Conservation (phyloP, 192 early-diverging fungal species). For the Glomus cerebriforme region DNA sequence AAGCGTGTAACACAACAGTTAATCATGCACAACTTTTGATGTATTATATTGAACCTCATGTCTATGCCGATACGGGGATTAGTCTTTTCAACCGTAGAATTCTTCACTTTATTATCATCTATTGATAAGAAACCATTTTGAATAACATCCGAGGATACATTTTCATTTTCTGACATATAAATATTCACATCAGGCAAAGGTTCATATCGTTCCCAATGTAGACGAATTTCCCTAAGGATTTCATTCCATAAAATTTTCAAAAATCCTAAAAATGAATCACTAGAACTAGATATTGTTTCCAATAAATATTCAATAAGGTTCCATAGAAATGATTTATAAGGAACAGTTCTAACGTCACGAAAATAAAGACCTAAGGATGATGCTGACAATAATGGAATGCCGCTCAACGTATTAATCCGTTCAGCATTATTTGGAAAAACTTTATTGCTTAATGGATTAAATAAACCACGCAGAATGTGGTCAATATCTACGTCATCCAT, state of each 20-base stretch:
- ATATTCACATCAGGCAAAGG: constrained; percentile 56
- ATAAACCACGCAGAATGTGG: constrained; percentile 44
- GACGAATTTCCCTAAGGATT: constrained; percentile 58
- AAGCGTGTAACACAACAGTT: constrained; percentile 72
- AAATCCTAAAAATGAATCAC: constrained; percentile 63
- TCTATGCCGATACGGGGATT: constrained; percentile 54
- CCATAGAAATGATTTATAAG: constrained; percentile 58
- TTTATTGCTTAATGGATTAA: constrained; percentile 33
- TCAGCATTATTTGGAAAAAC: background rate
- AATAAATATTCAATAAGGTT: constrained; percentile 49
- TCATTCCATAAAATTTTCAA: constrained; percentile 71
- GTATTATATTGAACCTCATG: constrained; percentile 62
- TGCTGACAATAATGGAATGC: constrained; percentile 39
- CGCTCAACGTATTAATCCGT: background rate
- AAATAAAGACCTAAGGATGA: constrained; percentile 46
- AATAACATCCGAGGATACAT: background rate
- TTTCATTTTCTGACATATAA: background rate
- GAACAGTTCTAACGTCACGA: constrained; percentile 45
- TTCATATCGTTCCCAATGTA: constrained; percentile 63
- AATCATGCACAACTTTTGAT: constrained; percentile 82
- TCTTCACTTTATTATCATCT: background rate
- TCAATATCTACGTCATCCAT: constrained; percentile 49
- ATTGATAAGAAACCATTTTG: constrained; percentile 31
- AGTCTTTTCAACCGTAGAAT: constrained; percentile 21
- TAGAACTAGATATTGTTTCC: constrained; percentile 46